Percentiles rank a stretch among this genome's conserved stretches.
These are phyloP conservation scores for Lignosus rhinocerotis DNA, from an alignment of 1,284 basidiomycete species.

Conservation along the genomic window DNA sequence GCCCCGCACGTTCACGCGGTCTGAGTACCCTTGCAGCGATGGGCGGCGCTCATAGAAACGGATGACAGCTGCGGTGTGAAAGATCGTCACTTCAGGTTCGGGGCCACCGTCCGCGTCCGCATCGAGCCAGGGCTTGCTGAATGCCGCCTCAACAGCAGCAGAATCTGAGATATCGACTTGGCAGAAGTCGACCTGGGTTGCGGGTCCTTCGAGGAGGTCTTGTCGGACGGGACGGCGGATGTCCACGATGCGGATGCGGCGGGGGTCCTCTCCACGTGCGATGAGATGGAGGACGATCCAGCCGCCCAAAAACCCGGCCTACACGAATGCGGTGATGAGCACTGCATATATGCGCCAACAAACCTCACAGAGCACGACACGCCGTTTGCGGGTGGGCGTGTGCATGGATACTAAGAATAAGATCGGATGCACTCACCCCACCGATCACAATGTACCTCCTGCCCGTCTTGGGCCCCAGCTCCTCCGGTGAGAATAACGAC, in stretches of 20 bases:
- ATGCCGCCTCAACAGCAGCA: constrained; percentile 55
- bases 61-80: constrained; percentile 74
- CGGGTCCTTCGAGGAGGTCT: constrained; percentile 52
- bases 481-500: constrained; percentile 35
- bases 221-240: constrained; percentile 54
- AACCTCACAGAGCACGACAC: too few relatives aligned
- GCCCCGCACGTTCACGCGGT: constrained; percentile 62
- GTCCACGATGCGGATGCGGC: constrained; percentile 66
- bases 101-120: constrained; percentile 19
- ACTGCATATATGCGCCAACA: background rate
- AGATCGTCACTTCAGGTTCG: constrained; percentile 55
- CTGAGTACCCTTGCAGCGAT: constrained; percentile 51
- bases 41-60: constrained; percentile 69
- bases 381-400: too few relatives aligned
- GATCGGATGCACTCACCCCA: constrained; percentile 40
- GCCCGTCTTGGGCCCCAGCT: constrained; percentile 53
- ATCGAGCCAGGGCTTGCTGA: constrained; percentile 61
- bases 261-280: constrained; percentile 67
- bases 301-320: constrained; percentile 74
- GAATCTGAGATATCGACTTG: constrained; percentile 58
- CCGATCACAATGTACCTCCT: constrained; percentile 58
- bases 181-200: constrained; percentile 53
- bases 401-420: background rate
- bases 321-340: background rate
- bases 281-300: constrained; percentile 73